phyloP scores from a whole-genome alignment of 2,329 filamentous ascomycete species.

The Uncinocarpus reesii region DNA sequence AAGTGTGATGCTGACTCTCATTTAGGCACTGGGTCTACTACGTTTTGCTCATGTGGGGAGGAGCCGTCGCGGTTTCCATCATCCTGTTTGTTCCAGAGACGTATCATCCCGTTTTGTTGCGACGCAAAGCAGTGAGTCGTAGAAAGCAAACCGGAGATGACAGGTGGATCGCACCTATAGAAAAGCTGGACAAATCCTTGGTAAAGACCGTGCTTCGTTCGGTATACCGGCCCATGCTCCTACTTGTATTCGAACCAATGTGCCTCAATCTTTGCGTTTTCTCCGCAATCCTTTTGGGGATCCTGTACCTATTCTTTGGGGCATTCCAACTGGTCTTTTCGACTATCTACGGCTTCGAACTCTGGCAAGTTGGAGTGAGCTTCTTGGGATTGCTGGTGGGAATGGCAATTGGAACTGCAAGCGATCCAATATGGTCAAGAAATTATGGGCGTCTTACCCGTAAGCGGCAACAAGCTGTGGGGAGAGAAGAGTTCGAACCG shows the following conservation, averaged over 20 bases:
- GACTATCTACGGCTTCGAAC: constrained; percentile 61
- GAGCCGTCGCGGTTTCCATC: constrained; percentile 53
- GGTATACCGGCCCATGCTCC: constrained; percentile 59
- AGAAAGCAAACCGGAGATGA: constrained; percentile 69
- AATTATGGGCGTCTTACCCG: constrained; percentile 36
- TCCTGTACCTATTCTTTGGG: constrained; percentile 84
- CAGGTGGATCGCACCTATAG: constrained; percentile 65
- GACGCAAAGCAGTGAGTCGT: constrained; percentile 58
- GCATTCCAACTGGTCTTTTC: constrained; percentile 74
- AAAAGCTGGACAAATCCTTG: constrained; percentile 61
- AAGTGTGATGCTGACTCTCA: constrained; percentile 2
- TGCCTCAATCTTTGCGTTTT: constrained; percentile 70
- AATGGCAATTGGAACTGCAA: constrained; percentile 37
- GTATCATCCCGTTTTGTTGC: constrained; percentile 59
- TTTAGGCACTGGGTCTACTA: constrained; percentile 69
- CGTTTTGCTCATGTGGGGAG: constrained; percentile 70
- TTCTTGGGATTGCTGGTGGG: constrained; percentile 53
- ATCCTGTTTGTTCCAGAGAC: constrained; percentile 74
- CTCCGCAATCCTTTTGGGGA: constrained; percentile 73
- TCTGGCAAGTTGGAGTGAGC: constrained; percentile 69
- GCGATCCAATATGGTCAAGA: constrained; percentile 39
- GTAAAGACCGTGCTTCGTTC: constrained; percentile 48
- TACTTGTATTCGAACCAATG: constrained; percentile 77
- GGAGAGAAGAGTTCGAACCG: constrained; percentile 54
- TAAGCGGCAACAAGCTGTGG: constrained; percentile 27